Evolutionary conservation across 352 stramenopile species (phyloP), one percentile per base, ranked within the genome.

Genomic region (Phytophthora citricola): DNA sequence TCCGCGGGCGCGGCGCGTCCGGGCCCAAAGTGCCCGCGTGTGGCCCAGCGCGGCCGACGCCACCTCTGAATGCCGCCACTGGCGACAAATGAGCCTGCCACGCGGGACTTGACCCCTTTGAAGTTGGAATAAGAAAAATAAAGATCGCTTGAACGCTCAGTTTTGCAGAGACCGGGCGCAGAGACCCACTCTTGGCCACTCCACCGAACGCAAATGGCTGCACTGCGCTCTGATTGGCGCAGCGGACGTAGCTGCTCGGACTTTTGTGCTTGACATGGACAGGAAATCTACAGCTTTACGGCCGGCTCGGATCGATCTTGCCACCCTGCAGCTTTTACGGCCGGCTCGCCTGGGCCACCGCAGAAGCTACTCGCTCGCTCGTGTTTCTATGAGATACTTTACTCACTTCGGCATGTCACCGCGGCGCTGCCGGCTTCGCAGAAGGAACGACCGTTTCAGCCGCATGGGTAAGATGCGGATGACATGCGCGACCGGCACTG

Each of bases 61-160:
- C 57, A 39, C 24, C 29, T 54, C 34, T 64, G 54, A 46, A 43
- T 47, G n/a, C 36, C 45, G 22, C 24, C 11, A 61, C 59, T 70
- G 66, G 44, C 59, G 60, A 74, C 38, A 74, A 69, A 60, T 74
- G 61, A 69, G 66, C 66, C 56, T 55, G 44, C 45, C 46, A 49
- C 46, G 41, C 34, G 32, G 48, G 36, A 57, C 56, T 62, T 62
- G 63, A 71, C 17, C 66, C 51, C 61, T 74, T 74, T 63, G 53
- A 66, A 69, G 59, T 59, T 66, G 53, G 64, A 73, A 69, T 69
- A 69, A 69, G 66, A 73, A 65, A 55, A 50, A 53, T 46, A 55
- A 44, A 51, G 57, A 68, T 58, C 45, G 39, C 32, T 48, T 70
- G 54, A 61, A 57, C 63, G 59, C 56, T 48, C 43, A 57, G 43